These are phyloP conservation scores for Heritiera littoralis DNA, from an alignment of 345 rosid genomes.

Conservation along the genomic window DNA sequence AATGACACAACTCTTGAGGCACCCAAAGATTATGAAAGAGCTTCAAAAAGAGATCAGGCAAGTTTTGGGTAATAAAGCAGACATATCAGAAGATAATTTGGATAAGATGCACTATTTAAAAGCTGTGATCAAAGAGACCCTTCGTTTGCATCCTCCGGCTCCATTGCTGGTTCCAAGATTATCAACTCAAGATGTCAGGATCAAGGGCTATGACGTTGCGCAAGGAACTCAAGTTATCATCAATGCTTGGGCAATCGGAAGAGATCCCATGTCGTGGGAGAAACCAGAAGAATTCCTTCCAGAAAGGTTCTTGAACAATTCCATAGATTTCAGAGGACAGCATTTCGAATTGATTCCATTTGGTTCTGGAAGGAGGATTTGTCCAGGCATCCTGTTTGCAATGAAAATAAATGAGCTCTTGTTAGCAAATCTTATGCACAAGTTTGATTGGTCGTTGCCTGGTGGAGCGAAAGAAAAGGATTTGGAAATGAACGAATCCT, in stretches of 20 bases:
- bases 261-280: conserved; percentile 36
- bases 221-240: conserved; percentile 32
- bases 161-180: conserved; percentile 38
- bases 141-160: conserved; percentile 45
- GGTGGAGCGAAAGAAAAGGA: neutral
- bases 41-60: conserved; percentile 35
- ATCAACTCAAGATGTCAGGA: conserved; percentile 27
- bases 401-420: conserved; percentile 30
- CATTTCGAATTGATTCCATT: conserved; percentile 40
- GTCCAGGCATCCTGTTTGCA: conserved; percentile 35
- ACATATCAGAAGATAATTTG: neutral
- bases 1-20: conserved; percentile 42
- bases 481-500: conserved; percentile 2
- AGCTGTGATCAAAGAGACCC: conserved; percentile 45
- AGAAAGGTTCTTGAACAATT: conserved; percentile 33
- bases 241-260: conserved; percentile 41
- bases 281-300: conserved; percentile 33
- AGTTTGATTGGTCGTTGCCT: conserved; percentile 34
- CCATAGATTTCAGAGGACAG: conserved; percentile 33
- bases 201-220: conserved; percentile 24
- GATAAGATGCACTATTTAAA: conserved; percentile 33
- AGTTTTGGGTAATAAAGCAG: conserved; percentile 5
- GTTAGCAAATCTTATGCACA: conserved; percentile 33
- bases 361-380: conserved; percentile 38
- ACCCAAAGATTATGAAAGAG: conserved; percentile 34